Evolutionary conservation across 108 stramenopile genomes (phyloP).

Genomic region (Pseudonitzschia delicatissima): DNA sequence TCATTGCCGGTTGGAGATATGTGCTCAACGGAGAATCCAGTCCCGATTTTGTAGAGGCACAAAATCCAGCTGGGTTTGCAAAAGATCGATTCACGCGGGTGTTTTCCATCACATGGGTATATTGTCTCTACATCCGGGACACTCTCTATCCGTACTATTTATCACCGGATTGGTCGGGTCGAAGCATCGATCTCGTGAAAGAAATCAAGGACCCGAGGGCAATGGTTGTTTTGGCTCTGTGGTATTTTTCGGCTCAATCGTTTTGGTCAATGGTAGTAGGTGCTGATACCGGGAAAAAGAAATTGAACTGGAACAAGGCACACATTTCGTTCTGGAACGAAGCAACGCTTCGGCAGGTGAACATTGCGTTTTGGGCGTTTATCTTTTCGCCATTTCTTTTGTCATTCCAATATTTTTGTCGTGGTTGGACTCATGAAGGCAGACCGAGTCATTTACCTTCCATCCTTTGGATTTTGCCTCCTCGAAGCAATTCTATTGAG

Average conservation of each 20-base stretch:
- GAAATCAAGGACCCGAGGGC: slow-evolving; percentile 30
- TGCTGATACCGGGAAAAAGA: neutral
- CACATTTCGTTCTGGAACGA: slow-evolving; percentile 9
- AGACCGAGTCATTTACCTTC: slow-evolving; percentile 57
- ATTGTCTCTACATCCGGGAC: slow-evolving; percentile 51
- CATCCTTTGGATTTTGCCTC: slow-evolving; percentile 49
- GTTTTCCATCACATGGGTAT: slow-evolving; percentile 51
- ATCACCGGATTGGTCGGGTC: slow-evolving; percentile 48
- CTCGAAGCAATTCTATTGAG: slow-evolving; percentile 37
- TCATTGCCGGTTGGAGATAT: slow-evolving; percentile 34
- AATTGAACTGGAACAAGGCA: neutral
- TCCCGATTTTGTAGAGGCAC: slow-evolving; percentile 51
- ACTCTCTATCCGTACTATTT: slow-evolving; percentile 39
- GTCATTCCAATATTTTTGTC: slow-evolving; percentile 45
- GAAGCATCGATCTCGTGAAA: slow-evolving; percentile 42
- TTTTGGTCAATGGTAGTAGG: slow-evolving; percentile 37
- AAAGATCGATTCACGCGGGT: slow-evolving; percentile 49
- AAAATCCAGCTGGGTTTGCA: slow-evolving; percentile 64
- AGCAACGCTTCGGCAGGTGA: slow-evolving; percentile 14
- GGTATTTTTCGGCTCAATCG: slow-evolving; percentile 28
- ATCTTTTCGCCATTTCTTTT: slow-evolving; percentile 44
- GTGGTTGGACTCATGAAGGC: slow-evolving; percentile 63
- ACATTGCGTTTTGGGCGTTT: slow-evolving; percentile 44
- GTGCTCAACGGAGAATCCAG: slow-evolving; percentile 52
- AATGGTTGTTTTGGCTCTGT: slow-evolving; percentile 31